Percentiles rank a stretch among this genome's conserved stretches.
These are phyloP conservation scores for Rhodotorula sp. DNA, from an alignment of 1,284 basidiomycete genomes.

Conservation along the genomic window DNA sequence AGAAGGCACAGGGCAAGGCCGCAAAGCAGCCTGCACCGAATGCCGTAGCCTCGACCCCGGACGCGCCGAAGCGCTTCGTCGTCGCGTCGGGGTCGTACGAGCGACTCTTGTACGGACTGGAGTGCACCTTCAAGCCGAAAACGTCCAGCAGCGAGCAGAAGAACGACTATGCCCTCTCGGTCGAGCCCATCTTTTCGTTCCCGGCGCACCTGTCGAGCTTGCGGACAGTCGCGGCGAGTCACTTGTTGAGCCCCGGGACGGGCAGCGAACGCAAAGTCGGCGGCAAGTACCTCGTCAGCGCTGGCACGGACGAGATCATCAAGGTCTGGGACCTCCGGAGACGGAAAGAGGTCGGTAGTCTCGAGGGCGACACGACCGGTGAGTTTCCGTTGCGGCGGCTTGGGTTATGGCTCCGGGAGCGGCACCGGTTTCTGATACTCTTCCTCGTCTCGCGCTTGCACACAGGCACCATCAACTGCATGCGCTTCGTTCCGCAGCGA, in stretches of 20 bases:
- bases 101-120: constrained; percentile 87
- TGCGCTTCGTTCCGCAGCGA: constrained; percentile 81
- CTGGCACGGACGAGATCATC: constrained; percentile 89
- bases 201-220: constrained; percentile 93
- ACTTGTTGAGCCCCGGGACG: constrained; percentile 12
- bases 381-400: neutral
- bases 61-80: constrained; percentile 63
- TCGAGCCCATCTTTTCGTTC: constrained; percentile 90
- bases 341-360: constrained; percentile 84
- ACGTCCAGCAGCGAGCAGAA: constrained; percentile 2
- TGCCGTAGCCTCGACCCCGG: neutral
- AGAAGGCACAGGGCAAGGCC: constrained; percentile 9
- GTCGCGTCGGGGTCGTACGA: constrained; percentile 91
- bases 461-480: constrained; percentile 82
- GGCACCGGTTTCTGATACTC: neutral
- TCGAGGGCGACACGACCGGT: constrained; percentile 60
- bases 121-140: constrained; percentile 50
- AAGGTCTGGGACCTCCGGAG: constrained; percentile 96
- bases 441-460: neutral
- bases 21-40: neutral
- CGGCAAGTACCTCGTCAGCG: constrained; percentile 93
- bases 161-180: constrained; percentile 39
- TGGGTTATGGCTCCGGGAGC: neutral
- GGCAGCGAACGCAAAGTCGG: constrained; percentile 58
- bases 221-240: constrained; percentile 77